Evolutionary conservation across 163 green algal species (phyloP), one percentile per base, ranked within the genome.

Genomic region (Scenedesmus sp.): DNA sequence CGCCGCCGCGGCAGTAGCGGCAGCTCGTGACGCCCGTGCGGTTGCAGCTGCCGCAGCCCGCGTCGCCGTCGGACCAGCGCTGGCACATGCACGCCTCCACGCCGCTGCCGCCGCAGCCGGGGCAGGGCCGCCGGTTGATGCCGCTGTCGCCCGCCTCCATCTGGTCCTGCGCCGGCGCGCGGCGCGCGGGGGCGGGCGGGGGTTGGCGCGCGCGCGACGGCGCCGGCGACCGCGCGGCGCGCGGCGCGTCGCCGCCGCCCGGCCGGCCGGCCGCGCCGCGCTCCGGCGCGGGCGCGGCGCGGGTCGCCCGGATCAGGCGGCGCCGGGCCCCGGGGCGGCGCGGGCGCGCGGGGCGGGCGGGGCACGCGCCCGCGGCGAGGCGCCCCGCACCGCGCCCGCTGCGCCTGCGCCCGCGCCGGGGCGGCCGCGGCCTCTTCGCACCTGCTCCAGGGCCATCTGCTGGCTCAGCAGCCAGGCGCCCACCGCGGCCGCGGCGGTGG

Each of bases 11-110:
- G 63, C 89, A 93, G 11, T 42, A 69, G 26, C 71, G 77, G 82
- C 89, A 93, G 0, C 70, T 66, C 82, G 86, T 92, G 60, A 80
- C 85, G 31, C 87, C 88, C 3, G 85, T 89, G 15, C 83, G 75
- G 18, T 33, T 62, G 64, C 89, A 93, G 0, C 74, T 75, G 24
- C 48, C 73, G 77, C 89, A 93, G 10, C 89, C 89, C 2, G 60
- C 69, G 54, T 93, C 89, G 34, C 75, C 81, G 60, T 93, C 89
- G 6, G 67, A 86, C 89, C 89, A 93, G 6, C 84, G 60, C 10
- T 76, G 82, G 75, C 89, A 93, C 2, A 88, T 57, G 62, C 89
- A 93, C 6, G 80, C 60, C 74, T 89, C 82, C 18, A 77, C 83
- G 3, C 89, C 84, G 2, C 57, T 82, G 50, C 89, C 89, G 29